These are phyloP conservation scores for Calocybe cyanea DNA, from an alignment of 768 basidiomycete genomes.

Conservation along the genomic window DNA sequence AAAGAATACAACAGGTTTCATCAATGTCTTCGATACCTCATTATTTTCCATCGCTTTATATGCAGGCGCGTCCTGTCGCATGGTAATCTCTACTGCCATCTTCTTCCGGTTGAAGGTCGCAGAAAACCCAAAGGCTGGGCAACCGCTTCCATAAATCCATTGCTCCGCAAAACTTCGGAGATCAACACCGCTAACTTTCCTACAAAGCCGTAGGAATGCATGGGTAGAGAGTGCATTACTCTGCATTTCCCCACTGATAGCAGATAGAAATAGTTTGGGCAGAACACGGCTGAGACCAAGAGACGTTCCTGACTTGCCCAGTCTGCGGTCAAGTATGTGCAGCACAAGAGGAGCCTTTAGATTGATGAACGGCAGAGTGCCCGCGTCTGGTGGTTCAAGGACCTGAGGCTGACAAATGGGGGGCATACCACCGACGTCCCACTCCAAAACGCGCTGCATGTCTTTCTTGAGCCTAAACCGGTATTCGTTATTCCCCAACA, in stretches of 20 bases:
- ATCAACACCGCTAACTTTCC: conserved; percentile 92
- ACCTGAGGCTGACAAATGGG: conserved; percentile 92
- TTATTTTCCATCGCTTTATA: conserved; percentile 67
- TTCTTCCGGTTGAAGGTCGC: conserved; percentile 96
- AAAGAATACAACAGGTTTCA: conserved; percentile 85
- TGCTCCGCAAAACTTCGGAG: conserved; percentile 92
- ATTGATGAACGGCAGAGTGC: conserved; percentile 82
- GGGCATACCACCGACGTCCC: conserved; percentile 85
- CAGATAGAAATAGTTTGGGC: conserved; percentile 91
- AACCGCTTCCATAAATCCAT: conserved; percentile 98
- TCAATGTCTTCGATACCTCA: conserved; percentile 56
- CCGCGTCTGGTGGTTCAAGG: conserved; percentile 79
- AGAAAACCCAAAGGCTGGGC: conserved; percentile 84
- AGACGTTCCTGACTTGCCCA: conserved; percentile 94
- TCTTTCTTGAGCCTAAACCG: conserved; percentile 94
- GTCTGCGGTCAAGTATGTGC: conserved; percentile 89
- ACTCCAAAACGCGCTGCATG: conserved; percentile 86
- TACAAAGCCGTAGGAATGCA: conserved; percentile 84
- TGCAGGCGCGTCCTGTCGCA: conserved; percentile 87
- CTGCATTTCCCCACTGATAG: conserved; percentile 84
- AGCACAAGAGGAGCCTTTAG: conserved; percentile 95
- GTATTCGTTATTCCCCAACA: conserved; percentile 96
- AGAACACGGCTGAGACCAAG: conserved; percentile 92
- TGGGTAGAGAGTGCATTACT: conserved; percentile 88
- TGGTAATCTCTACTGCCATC: conserved; percentile 95